Percentiles rank a stretch among this genome's conserved stretches.
phyloP scores from a whole-genome alignment of 805 yeast species.

The Kodamaea jinghongensis region DNA sequence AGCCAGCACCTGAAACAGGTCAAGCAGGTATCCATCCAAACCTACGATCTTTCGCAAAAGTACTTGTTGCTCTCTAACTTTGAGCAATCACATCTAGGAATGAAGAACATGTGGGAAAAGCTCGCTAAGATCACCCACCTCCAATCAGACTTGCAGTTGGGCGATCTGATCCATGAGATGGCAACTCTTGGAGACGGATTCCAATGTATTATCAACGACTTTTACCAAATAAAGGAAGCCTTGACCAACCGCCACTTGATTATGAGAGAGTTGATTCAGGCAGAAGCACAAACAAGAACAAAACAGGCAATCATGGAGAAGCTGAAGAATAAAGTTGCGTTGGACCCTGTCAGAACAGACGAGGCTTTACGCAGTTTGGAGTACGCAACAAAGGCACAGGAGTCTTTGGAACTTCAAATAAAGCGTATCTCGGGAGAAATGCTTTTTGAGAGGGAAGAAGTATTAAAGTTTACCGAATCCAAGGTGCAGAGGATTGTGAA shows the following conservation, averaged over 20 bases:
- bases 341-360: constrained; percentile 85
- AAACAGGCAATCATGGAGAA: constrained; percentile 72
- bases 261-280: constrained; percentile 82
- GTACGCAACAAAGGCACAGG: constrained; percentile 72
- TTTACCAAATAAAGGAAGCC: constrained; percentile 87
- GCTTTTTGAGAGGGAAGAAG: constrained; percentile 66
- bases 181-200: constrained; percentile 78
- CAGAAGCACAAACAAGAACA: constrained; percentile 69
- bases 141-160: constrained; percentile 73
- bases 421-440: constrained; percentile 83
- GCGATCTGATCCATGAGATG: constrained; percentile 67
- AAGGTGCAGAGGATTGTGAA: constrained; percentile 55
- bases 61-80: constrained; percentile 39
- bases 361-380: constrained; percentile 82
- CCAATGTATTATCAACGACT: constrained; percentile 62
- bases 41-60: constrained; percentile 47
- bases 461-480: constrained; percentile 55
- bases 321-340: constrained; percentile 66
- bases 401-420: constrained; percentile 71
- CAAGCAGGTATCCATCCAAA: constrained; percentile 47
- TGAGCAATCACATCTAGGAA: constrained; percentile 58
- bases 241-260: constrained; percentile 87
- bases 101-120: constrained; percentile 76
- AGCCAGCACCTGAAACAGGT: constrained; percentile 59
- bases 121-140: constrained; percentile 65